Percentiles rank a stretch among this genome's conserved stretches.
phyloP scores from a whole-genome alignment of 352 stramenopile species.

The Plasmopara viticola region DNA sequence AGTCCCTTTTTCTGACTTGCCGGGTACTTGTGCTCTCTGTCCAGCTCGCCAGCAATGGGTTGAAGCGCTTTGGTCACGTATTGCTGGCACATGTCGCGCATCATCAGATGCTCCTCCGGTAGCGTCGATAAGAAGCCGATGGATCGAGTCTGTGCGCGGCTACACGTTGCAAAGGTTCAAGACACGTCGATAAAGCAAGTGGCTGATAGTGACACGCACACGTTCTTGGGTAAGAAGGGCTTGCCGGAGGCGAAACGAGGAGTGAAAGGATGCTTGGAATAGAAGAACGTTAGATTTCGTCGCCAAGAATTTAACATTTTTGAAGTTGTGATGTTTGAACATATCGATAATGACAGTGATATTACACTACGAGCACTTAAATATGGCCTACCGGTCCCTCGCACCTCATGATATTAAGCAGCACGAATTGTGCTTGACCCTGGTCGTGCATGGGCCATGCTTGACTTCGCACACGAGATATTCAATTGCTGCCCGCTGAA shows the following conservation, averaged over 20 bases:
- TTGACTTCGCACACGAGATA: conserved; percentile 81
- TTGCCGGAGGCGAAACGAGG: too few species aligned
- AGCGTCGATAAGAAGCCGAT: conserved; percentile 67
- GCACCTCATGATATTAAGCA: conserved; percentile 43
- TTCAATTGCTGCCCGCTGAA: conserved; percentile 75
- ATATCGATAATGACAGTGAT: too few species aligned
- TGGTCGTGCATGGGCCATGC: conserved; percentile 62
- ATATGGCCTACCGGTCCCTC: too few species aligned
- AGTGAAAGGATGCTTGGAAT: too few species aligned
- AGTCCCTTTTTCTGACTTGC: conserved; percentile 76
- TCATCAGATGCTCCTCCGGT: conserved; percentile 94
- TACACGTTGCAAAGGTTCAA: conserved; percentile 9
- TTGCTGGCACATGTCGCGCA: conserved; percentile 93
- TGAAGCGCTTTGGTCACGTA: conserved; percentile 93
- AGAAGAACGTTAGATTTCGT: too few species aligned
- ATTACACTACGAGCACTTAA: too few species aligned
- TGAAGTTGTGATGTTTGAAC: too few species aligned
- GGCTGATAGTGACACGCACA: conserved; percentile 7
- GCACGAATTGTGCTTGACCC: conserved; percentile 54
- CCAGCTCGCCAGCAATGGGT: conserved; percentile 86
- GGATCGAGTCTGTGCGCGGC: conserved; percentile 28
- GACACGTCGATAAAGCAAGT: conserved; percentile 1
- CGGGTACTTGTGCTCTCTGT: conserved; percentile 86
- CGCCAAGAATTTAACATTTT: too few species aligned
- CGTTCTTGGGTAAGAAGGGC: conserved; percentile 30